These are phyloP conservation scores for Rubroboletus pulcherrimus DNA, from an alignment of 768 basidiomycete genomes.

Conservation along the genomic window DNA sequence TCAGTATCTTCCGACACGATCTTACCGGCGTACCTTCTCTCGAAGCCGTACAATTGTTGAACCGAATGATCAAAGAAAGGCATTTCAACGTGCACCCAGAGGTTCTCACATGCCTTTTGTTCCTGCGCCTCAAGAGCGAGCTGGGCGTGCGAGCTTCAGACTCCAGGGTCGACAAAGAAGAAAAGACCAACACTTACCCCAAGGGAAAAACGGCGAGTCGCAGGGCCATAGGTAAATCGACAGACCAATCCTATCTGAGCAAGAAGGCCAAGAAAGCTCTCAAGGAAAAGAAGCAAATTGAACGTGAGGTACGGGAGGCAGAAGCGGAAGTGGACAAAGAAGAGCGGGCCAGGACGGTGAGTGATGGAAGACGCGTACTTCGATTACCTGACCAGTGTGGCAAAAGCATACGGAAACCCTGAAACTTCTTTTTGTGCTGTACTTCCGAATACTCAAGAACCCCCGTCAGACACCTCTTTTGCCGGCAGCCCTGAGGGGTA, in stretches of 20 bases:
- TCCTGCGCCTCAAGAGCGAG: constrained; percentile 85
- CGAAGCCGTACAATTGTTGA: constrained; percentile 84
- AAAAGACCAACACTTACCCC: constrained; percentile 32
- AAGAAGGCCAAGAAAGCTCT: constrained; percentile 85
- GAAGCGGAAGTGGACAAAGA: constrained; percentile 92
- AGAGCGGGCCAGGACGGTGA: constrained; percentile 76
- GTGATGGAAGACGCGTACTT: constrained; percentile 30
- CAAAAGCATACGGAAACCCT: constrained; percentile 94
- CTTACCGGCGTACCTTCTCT: constrained; percentile 76
- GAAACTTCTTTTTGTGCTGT: constrained; percentile 94
- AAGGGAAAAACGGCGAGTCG: constrained; percentile 41
- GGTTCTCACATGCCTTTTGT: constrained; percentile 77
- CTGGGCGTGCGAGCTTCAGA: constrained; percentile 76
- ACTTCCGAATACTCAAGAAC: constrained; percentile 93
- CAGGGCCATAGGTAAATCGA: constrained; percentile 53
- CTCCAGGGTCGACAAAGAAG: constrained; percentile 56
- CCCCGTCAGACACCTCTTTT: constrained; percentile 74
- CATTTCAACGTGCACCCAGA: constrained; percentile 88
- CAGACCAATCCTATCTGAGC: constrained; percentile 72
- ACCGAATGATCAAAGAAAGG: constrained; percentile 94
- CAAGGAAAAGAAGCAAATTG: constrained; percentile 87
- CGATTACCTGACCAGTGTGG: constrained; percentile 20
- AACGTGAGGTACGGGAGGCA: constrained; percentile 90
- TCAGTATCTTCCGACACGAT: constrained; percentile 81
- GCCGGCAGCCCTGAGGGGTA: constrained; percentile 84